Evolutionary conservation across 441 rosid species (phyloP).

Genomic region (Biscutella laevigata): DNA sequence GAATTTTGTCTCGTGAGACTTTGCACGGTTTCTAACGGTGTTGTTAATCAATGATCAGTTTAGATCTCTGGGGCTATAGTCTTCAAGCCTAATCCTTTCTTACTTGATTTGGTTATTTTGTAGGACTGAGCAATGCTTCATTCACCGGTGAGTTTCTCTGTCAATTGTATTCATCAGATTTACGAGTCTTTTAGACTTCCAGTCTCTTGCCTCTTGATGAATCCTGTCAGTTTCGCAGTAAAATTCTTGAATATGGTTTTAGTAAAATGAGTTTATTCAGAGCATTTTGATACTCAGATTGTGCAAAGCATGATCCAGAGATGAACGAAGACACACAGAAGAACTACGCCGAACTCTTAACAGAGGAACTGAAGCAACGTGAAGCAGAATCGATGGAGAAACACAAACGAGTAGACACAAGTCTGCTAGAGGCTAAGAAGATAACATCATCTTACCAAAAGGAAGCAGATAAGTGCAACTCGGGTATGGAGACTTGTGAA

Average conservation of each 20-base stretch:
- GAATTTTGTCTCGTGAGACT: background rate
- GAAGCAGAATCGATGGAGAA: constrained; percentile 71
- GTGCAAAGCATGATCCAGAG: constrained; percentile 75
- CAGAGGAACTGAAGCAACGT: constrained; percentile 69
- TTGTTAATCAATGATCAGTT: background rate
- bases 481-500: constrained; percentile 95
- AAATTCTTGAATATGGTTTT: background rate
- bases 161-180: constrained; percentile 1
- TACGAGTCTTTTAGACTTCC: background rate
- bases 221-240: background rate
- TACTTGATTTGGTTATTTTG: constrained; percentile 17
- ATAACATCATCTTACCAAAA: constrained; percentile 77
- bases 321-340: constrained; percentile 71
- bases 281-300: constrained; percentile 34
- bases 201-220: background rate
- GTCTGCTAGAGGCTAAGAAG: constrained; percentile 89
- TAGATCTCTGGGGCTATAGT: background rate
- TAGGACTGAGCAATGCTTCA: constrained; percentile 72
- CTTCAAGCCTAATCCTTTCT: constrained; percentile 7
- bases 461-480: constrained; percentile 93
- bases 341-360: constrained; percentile 63
- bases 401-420: constrained; percentile 62
- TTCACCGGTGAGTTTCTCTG: constrained; percentile 49
- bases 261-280: background rate
- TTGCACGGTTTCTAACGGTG: background rate